Conservation (phyloP, 129 eudicot species). For the Artemisia tridentata region DNA sequence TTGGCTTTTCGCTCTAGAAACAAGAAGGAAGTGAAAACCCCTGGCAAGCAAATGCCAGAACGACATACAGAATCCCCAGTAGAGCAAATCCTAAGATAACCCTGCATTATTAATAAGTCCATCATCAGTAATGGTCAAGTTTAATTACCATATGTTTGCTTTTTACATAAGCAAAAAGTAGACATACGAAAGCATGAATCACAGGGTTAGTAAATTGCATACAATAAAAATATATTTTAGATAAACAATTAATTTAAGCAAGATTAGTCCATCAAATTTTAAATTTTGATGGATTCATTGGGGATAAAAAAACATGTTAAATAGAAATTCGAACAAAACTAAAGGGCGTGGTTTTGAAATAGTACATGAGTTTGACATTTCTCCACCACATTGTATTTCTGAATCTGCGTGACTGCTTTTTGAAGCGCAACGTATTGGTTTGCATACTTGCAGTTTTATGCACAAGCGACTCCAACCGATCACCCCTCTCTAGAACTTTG, state of each 20-base stretch:
- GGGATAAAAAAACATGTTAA: too few relatives aligned
- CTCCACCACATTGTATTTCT: conserved; percentile 94
- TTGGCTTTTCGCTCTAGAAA: conserved; percentile 32
- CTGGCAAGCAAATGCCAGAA: conserved; percentile 63
- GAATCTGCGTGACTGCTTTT: conserved; percentile 79
- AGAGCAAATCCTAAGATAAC: conserved; percentile 53
- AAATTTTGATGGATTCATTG: neutral
- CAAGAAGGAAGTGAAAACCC: conserved; percentile 70
- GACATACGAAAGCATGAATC: neutral
- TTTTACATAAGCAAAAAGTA: conserved; percentile 1
- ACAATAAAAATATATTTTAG: neutral
- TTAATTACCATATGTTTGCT: neutral
- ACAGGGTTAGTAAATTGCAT: neutral
- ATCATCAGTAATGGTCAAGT: conserved; percentile 1
- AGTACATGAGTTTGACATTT: conserved; percentile 86
- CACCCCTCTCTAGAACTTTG: conserved; percentile 92
- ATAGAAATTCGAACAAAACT: neutral
- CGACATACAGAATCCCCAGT: conserved; percentile 59
- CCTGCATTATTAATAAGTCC: conserved; percentile 43
- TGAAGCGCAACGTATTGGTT: conserved; percentile 83
- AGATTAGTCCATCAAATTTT: too few relatives aligned
- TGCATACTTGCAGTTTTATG: conserved; percentile 89
- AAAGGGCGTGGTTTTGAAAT: conserved; percentile 21
- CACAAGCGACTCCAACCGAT: conserved; percentile 80
- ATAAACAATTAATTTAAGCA: too few relatives aligned